Percentiles rank a stretch among this genome's conserved stretches.
These are phyloP conservation scores for Collybia nuda DNA, from an alignment of 768 basidiomycete genomes.

Conservation along the genomic window DNA sequence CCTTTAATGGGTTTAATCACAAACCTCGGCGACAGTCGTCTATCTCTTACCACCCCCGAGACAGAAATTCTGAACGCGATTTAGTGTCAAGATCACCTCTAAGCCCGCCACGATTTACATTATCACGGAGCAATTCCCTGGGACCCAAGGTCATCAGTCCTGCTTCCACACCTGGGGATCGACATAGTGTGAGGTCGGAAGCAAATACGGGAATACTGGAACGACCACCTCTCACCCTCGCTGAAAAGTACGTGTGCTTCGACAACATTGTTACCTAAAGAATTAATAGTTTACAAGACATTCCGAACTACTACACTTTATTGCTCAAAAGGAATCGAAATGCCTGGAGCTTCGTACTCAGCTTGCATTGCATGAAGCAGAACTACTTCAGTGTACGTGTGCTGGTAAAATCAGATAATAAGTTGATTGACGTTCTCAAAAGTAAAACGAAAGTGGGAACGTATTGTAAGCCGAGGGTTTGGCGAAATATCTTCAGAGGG, in stretches of 20 bases:
- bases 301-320: constrained; percentile 77
- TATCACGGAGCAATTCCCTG: constrained; percentile 20
- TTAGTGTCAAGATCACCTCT: constrained; percentile 13
- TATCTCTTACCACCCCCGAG: constrained; percentile 47
- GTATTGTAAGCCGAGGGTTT: constrained; percentile 69
- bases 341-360: constrained; percentile 81
- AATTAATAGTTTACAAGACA: constrained; percentile 47
- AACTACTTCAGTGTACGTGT: constrained; percentile 59
- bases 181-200: constrained; percentile 25
- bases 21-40: constrained; percentile 48
- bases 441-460: constrained; percentile 87
- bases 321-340: constrained; percentile 84
- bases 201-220: constrained; percentile 13
- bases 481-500: constrained; percentile 23
- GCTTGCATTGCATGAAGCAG: constrained; percentile 69
- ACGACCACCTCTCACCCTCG: constrained; percentile 56
- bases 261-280: constrained; percentile 3
- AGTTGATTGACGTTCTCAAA: constrained; percentile 3
- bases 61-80: constrained; percentile 21
- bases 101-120: constrained; percentile 9
- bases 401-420: not conserved
- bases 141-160: constrained; percentile 10
- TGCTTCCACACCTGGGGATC: constrained; percentile 19
- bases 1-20: constrained; percentile 14
- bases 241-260: constrained; percentile 60